phyloP scores from a whole-genome alignment of 2,329 filamentous ascomycete species.

The Colletotrichum sp. region DNA sequence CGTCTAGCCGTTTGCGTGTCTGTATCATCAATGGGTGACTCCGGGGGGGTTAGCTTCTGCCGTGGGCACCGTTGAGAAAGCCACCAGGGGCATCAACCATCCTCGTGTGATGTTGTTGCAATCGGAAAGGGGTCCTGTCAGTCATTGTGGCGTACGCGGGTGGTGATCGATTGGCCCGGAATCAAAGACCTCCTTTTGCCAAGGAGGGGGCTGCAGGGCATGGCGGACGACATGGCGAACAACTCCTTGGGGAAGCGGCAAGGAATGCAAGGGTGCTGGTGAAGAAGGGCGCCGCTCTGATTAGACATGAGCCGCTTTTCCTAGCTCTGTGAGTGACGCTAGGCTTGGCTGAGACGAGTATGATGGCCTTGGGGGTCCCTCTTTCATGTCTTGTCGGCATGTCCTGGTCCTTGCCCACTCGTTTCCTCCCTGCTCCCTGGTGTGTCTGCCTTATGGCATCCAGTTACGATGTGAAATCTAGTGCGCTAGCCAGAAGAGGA shows the following conservation, averaged over 20 bases:
- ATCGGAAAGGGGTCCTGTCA: neutral
- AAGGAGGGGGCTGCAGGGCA: neutral
- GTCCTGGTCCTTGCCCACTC: neutral
- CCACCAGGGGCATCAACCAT: neutral
- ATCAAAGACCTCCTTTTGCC: neutral
- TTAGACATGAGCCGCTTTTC: neutral
- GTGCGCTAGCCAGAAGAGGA: neutral
- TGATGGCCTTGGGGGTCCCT: neutral
- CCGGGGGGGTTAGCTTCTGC: neutral
- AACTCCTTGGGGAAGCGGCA: neutral
- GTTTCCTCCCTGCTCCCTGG: neutral
- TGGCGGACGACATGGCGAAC: neutral
- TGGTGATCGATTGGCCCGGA: neutral
- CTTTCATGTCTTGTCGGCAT: neutral
- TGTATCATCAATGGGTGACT: neutral
- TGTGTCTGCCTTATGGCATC: neutral
- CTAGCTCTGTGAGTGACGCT: neutral
- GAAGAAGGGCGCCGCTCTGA: neutral
- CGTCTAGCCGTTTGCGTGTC: neutral
- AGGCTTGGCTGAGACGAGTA: neutral
- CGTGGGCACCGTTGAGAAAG: neutral
- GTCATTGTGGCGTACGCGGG: neutral
- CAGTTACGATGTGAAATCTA: neutral
- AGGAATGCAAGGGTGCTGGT: neutral
- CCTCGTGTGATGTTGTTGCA: neutral